Evolutionary conservation across 768 basidiomycete genomes (phyloP), one percentile per base, ranked within the genome.

Genomic region (Mycena alexandri): DNA sequence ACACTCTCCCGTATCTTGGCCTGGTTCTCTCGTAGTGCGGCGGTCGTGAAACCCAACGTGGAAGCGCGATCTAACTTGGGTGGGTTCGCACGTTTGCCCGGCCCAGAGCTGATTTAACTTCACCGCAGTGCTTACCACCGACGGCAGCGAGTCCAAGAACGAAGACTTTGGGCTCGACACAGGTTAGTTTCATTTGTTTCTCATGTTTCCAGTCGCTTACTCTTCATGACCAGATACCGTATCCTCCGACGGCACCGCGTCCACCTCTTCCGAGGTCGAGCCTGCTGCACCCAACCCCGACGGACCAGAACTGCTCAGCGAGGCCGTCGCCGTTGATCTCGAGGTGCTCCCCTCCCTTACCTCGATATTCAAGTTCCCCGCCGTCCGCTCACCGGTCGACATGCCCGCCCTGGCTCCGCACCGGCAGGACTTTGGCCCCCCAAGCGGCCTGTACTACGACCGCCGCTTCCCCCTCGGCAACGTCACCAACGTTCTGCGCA

Each of bases 331-430:
- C 43, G 41, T 13, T 19, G 21, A 51, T 11, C 38, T 61, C 12
- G 41, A 46, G 17, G 14, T n/a, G 0, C 65, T 67, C 16, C 65
- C 65, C 5, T 67, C 65, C 8, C 59, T 67, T 2, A 59, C 65
- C 16, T 67, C 65, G 13, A 54, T 61, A 25, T 46, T 67, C 46
- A 67, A 38, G 34, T 43, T 33, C 9, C 65, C 59, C 11, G 41
- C 19, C 14, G 3, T 38, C 2, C 65, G 59, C 17, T 19, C 47
- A 11, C 53, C 65, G 0, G 5, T 44, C 19, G 58, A n/a, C 5
- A 21, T 8, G 2, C 12, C 46, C 5, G 46, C 14, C 4, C 7
- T 10, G 25, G 13, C 25, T 10, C 42, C 22, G 24, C 22, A 13
- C 16, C 19, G 13, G 3, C 50, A 66, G 25, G 24, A 60, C 52